A percentile compares a stretch with the other conserved stretches of the same genome.
Conservation (phyloP, 306 rosid genomes). For the Clitoria ternatea region DNA sequence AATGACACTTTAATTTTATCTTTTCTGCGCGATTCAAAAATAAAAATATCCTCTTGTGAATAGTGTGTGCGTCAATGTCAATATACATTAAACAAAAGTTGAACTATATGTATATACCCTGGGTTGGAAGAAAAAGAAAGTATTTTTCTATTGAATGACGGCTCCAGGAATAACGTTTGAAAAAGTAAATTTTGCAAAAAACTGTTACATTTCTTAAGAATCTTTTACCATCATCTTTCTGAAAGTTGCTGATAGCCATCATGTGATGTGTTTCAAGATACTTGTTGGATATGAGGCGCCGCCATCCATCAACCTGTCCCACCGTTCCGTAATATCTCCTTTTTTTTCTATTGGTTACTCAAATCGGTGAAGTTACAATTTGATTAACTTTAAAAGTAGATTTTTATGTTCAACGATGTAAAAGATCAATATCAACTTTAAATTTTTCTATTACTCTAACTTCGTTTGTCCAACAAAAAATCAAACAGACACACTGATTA, state of each 20-base stretch:
- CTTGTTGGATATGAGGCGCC: neutral
- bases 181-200: too few species aligned
- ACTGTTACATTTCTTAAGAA: neutral
- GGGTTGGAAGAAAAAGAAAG: neutral
- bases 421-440: too few species aligned
- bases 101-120: neutral
- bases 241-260: neutral
- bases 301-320: too few species aligned
- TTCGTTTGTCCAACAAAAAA: too few species aligned
- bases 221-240: neutral
- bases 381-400: too few species aligned
- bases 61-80: slow-evolving; percentile 13
- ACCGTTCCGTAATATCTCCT: too few species aligned
- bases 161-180: neutral
- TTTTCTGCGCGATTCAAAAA: neutral
- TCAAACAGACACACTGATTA: too few species aligned
- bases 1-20: neutral
- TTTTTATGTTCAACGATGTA: too few species aligned
- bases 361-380: too few species aligned
- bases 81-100: too few species aligned
- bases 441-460: too few species aligned
- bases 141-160: slow-evolving; percentile 7
- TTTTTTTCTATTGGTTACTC: too few species aligned
- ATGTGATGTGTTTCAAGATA: neutral
- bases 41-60: neutral